Evolutionary conservation across 495 filamentous ascomycete species (phyloP), one percentile per base, ranked within the genome.

Genomic region (Aspergillus baeticus): DNA sequence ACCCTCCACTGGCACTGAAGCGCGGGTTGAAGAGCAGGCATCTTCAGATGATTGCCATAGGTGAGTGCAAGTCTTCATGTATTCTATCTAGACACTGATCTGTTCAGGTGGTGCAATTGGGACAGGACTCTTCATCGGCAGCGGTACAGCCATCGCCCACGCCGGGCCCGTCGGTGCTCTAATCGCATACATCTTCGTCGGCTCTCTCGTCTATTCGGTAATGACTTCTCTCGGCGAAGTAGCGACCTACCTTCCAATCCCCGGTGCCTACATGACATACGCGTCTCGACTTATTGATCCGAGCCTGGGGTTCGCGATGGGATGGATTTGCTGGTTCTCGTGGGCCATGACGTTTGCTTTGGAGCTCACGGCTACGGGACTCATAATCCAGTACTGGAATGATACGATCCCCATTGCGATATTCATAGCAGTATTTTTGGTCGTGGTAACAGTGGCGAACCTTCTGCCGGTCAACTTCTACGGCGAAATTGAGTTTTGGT

Each of bases 331-430:
- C 67, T 85, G 82, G 82, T 84, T 84, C 57, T 72, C 74, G 1
- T 77, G 70, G 74, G 77, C 82, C 15, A 84, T 86, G 34, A 90
- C 87, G 0, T 85, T 87, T 57, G 88, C 86, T 26, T 76, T 89
- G 14, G 88, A 91, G 58, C 81, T 92, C 15, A 86, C 85, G 3
- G 88, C 87, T 11, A 86, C 89, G 2, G 81, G 86, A 7, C 65
- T 90, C 46, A 85, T 92, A 54, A 87, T 92, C 35, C 82, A 87
- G 52, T 92, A 82, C 65, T 94, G 90, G 90, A 73, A 87, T 33
- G 59, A 68, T 10, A 51, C 62, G 10, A 79, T 87, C 35, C 83
- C 79, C 45, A 78, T 81, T 59, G 86, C 85, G 22, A 87, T 86
- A 48, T 88, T 88, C 64, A 91, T 92, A 64, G 78, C 83, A 14